A percentile compares a stretch with the other conserved stretches of the same genome.
These are phyloP conservation scores for Eucalyptus pauciflora DNA, from an alignment of 345 rosid genomes.

Conservation along the genomic window DNA sequence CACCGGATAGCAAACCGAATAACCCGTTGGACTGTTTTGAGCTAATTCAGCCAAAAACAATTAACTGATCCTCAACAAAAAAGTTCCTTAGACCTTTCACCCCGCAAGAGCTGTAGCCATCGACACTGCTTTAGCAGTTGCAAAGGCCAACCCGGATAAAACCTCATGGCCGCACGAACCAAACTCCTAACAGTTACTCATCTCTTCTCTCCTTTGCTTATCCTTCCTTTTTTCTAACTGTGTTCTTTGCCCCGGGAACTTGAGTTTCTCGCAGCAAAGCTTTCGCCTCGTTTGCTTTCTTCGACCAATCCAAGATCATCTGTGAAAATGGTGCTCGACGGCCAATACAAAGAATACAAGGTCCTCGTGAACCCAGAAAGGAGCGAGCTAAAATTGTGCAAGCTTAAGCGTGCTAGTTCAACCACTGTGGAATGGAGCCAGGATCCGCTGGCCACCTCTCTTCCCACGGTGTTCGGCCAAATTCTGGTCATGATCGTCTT, in stretches of 20 bases:
- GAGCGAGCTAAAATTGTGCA: background rate
- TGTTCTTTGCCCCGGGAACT: background rate
- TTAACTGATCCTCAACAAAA: background rate
- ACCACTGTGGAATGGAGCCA: background rate
- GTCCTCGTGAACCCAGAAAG: background rate
- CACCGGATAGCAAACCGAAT: background rate
- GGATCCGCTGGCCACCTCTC: constrained; percentile 1
- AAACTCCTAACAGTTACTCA: background rate
- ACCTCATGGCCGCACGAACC: background rate
- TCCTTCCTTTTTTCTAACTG: background rate
- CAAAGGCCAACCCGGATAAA: background rate
- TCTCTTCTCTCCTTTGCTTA: background rate
- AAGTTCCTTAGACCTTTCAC: background rate
- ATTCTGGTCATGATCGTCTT: background rate
- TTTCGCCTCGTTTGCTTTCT: background rate
- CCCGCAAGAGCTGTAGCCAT: background rate
- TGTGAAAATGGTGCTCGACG: background rate
- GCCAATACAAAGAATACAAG: rapidly evolving
- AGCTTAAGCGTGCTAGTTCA: background rate
- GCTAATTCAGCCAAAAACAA: background rate
- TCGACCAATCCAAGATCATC: background rate
- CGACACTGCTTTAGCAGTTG: background rate
- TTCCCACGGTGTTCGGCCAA: constrained; percentile 12
- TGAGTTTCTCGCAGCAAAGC: background rate
- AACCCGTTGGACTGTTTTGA: background rate